Percentiles rank a stretch among this genome's conserved stretches.
These are phyloP conservation scores for Teunomyces kruisii DNA, from an alignment of 805 yeast species.

Conservation along the genomic window DNA sequence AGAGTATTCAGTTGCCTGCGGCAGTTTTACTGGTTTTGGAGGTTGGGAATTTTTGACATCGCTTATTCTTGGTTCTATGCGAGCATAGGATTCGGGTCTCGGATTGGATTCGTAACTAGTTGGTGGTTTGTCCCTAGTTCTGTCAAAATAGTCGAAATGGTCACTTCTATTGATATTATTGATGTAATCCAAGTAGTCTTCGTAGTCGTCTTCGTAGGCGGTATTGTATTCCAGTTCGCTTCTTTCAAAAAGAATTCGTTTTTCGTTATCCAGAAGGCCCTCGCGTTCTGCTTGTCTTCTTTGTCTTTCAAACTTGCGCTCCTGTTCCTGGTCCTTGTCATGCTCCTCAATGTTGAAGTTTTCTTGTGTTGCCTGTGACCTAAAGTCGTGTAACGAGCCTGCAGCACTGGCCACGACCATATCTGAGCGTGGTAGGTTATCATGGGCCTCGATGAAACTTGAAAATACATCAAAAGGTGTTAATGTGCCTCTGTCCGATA, in stretches of 20 bases:
- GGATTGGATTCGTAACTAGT: neutral
- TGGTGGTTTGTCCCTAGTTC: neutral
- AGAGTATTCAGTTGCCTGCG: neutral
- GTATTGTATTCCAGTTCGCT: constrained; percentile 7
- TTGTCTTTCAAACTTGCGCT: constrained; percentile 5
- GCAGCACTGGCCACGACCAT: constrained; percentile 50
- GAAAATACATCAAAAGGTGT: constrained; percentile 37
- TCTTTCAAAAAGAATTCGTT: constrained; percentile 6
- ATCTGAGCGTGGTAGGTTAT: constrained; percentile 37
- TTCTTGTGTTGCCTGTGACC: constrained; percentile 31
- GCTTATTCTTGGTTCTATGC: constrained; percentile 10
- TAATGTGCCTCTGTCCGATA: constrained; percentile 34
- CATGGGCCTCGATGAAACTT: constrained; percentile 35
- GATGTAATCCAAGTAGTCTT: constrained; percentile 25
- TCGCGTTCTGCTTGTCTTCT: constrained; percentile 7
- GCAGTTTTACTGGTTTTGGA: neutral
- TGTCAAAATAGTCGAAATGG: constrained; percentile 16
- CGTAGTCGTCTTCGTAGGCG: constrained; percentile 13
- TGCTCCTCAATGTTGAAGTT: constrained; percentile 25
- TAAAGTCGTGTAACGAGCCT: constrained; percentile 40
- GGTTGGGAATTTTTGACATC: constrained; percentile 7
- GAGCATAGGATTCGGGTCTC: constrained; percentile 8
- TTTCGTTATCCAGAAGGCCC: constrained; percentile 3
- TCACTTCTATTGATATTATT: constrained; percentile 19
- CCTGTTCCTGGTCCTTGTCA: constrained; percentile 9